Evolutionary conservation across 2,329 filamentous ascomycete genomes (phyloP), one percentile per base, ranked within the genome.

Genomic region (Fragosphaeria purpurea): DNA sequence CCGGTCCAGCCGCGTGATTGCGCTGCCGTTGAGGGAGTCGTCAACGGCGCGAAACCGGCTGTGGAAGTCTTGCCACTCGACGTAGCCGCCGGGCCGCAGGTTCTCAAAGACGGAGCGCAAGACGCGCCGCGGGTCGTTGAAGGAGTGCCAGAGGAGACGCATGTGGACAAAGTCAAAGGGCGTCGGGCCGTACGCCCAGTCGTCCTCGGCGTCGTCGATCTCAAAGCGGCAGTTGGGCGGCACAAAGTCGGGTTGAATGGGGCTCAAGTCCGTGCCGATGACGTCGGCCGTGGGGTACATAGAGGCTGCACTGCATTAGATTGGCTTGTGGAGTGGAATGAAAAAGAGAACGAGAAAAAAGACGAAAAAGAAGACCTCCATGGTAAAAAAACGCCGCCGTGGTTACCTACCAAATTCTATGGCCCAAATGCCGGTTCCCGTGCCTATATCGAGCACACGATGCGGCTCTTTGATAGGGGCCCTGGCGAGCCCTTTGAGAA

Each of bases 151-250:
- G 33, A 58, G 46, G 33, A 58, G 53, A 4, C 76, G 74, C 2
- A 74, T 70, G 60, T 83, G 80, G 42, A 85, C 71, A 55, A 74
- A 78, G 62, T 84, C 79, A 55, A 81, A 80, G 47, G 48, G 70
- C 58, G 0, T 66, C 58, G 71, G 66, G 11, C 55, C 45, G 38
- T 66, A 78, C 61, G 66, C 76, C 68, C 68, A 73, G 2, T 67
- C 61, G 13, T 63, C 69, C 55, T 77, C 76, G 37, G 79, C 73
- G 55, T 85, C 80, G 60, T 85, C 81, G 40, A 84, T 73, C 50
- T 82, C 71, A 51, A 84, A 85, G 53, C 75, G 73, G 48, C 82
- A 78, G 57, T 85, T 85, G 12, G 72, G 70, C 0, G 80, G 79
- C 0, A 82, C 72, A 60, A 76, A 58, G 40, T 61, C 62, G 5